Evolutionary conservation across 805 yeast species (phyloP), one percentile per base, ranked within the genome.

Genomic region (Yarrowia deformans): DNA sequence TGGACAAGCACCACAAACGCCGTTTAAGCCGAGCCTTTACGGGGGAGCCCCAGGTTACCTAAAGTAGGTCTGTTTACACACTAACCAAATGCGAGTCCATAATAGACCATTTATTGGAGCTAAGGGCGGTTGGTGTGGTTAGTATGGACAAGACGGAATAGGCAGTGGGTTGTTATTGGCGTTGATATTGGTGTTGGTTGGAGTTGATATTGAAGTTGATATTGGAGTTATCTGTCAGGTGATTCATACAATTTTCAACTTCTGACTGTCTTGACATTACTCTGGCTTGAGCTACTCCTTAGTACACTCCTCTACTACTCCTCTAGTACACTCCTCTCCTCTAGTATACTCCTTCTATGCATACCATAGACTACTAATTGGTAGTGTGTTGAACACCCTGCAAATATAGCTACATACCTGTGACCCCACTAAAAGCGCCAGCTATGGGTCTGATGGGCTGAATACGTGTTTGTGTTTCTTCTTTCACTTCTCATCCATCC

Each of bases 1-100:
- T 23, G 29, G 29, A 23, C 29, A 23, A 23, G 29, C 29, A 23
- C 29, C 29, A 23, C 29, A 23, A 23, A 23, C 29, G 29, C 29
- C 29, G 29, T 23, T 4, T 23, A 23, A 4, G 29, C 29, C 29
- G 29, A 23, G 29, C 29, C 29, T 23, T 23, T 23, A 23, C 29
- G 29, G 4, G 29, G 29, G 29, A 16, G 14, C 46, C 23, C 46
- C 23, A 43, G 46, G n/a, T 16, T 12, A 6, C 39, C 23, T n/a
- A 54, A 54, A 54, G 58, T 35, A 54, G 40, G 32, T 19, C 42
- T 54, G 58, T 54, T 54, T 54, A 54, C 58, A 37, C 32, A 32
- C 58, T 54, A 54, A 43, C 37, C 12, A 13, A 29, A 37, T 10
- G 34, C 40, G 29, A 29, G 18, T n/a, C 35, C 37, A 35, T 13